Percentiles rank a stretch among this genome's conserved stretches.
Conservation (phyloP, 371 early-diverging fungal genomes). For the Mortierella sp. region DNA sequence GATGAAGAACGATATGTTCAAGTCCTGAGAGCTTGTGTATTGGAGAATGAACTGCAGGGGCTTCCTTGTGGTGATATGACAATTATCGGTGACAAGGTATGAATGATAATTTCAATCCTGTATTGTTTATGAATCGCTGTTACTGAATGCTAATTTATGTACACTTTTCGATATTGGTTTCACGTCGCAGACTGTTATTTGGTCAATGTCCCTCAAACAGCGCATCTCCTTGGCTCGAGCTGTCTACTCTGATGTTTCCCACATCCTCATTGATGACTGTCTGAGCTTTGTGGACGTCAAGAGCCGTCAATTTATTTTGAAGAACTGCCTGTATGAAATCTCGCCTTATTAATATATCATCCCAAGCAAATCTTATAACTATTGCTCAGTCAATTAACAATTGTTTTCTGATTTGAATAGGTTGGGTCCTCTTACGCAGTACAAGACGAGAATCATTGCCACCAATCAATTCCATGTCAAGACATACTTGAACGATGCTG, state of each 20-base stretch:
- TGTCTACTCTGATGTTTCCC: constrained; percentile 46
- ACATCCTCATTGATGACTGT: constrained; percentile 55
- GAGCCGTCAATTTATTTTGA: constrained; percentile 52
- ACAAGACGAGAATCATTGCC: constrained; percentile 51
- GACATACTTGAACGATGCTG: constrained; percentile 48
- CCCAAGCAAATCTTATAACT: background rate
- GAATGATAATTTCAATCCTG: background rate
- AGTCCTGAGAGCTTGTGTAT: constrained; percentile 76
- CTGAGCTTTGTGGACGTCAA: constrained; percentile 55
- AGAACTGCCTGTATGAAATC: constrained; percentile 43
- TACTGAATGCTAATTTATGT: background rate
- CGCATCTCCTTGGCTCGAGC: constrained; percentile 54
- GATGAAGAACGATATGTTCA: constrained; percentile 62
- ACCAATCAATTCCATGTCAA: constrained; percentile 54
- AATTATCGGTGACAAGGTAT: constrained; percentile 54
- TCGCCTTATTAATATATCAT: background rate
- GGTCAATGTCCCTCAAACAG: constrained; percentile 58
- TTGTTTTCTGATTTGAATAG: constrained; percentile 10
- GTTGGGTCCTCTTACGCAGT: constrained; percentile 38
- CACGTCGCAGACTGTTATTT: constrained; percentile 29
- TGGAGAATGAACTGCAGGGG: constrained; percentile 63
- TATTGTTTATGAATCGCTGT: background rate
- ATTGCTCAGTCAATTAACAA: background rate
- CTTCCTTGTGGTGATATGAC: constrained; percentile 49
- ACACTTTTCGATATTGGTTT: background rate